phyloP scores from a whole-genome alignment of 371 early-diverging fungal genomes.

The Mortierella sp. region DNA sequence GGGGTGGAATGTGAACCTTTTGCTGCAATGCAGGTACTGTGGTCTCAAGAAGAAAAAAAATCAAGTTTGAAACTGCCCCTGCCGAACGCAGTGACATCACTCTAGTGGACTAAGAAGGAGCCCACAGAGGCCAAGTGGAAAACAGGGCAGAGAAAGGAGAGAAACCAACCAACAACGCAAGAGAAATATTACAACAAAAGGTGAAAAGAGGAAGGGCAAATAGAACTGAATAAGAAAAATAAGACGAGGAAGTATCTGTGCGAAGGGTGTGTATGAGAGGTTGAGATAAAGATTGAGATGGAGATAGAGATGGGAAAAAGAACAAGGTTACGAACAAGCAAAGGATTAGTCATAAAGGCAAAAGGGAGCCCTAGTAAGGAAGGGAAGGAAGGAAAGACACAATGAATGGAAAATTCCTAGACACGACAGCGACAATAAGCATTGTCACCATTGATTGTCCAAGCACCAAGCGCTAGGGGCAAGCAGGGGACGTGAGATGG shows the following conservation, averaged over 20 bases:
- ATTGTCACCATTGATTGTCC: not conserved
- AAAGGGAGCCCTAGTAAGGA: not conserved
- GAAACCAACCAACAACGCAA: not conserved
- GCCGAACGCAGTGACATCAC: not conserved
- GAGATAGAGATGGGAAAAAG: not conserved
- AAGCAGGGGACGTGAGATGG: not conserved
- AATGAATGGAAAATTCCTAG: not conserved
- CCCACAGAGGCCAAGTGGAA: not conserved
- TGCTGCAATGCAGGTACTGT: not conserved
- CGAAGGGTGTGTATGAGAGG: not conserved
- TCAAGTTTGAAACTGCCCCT: not conserved
- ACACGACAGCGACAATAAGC: not conserved
- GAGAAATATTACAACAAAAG: not conserved
- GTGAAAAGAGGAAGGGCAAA: not conserved
- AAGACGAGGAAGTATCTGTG: not conserved
- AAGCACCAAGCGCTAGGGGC: not conserved
- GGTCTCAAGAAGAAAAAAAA: not conserved
- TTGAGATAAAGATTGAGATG: not conserved
- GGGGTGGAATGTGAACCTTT: slow-evolving; percentile 5
- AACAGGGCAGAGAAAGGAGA: not conserved
- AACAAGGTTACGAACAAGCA: not conserved
- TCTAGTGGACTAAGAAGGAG: not conserved
- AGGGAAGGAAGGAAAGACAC: no score
- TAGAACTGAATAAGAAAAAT: not conserved
- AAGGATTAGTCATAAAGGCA: not conserved